Percentiles rank a stretch among this genome's conserved stretches.
These are phyloP conservation scores for Ensete glaucum DNA, from an alignment of 176 grass and related monocot species.

Conservation along the genomic window DNA sequence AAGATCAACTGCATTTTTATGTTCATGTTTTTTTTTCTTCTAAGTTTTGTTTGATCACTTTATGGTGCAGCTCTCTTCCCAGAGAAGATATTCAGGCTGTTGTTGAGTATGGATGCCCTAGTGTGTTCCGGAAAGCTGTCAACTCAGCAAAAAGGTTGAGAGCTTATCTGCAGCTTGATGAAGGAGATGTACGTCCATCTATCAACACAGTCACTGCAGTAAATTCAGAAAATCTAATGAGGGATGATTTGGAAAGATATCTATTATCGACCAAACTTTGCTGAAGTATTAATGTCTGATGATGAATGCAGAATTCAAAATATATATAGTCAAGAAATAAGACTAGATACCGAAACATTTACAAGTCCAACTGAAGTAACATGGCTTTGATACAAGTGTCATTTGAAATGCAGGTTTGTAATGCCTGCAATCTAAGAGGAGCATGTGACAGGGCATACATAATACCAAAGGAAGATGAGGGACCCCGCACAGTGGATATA, in stretches of 20 bases:
- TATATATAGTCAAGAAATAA: not conserved
- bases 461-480: constrained; percentile 32
- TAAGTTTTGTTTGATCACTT: not conserved
- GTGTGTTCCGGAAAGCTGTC: constrained; percentile 54
- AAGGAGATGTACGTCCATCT: constrained; percentile 57
- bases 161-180: constrained; percentile 52
- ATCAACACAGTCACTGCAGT: not conserved
- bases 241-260: not conserved
- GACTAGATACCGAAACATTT: not conserved
- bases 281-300: not conserved
- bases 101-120: constrained; percentile 63
- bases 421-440: constrained; percentile 51
- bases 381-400: not conserved
- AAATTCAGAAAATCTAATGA: not conserved
- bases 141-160: constrained; percentile 88
- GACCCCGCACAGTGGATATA: constrained; percentile 60
- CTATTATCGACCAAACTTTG: not conserved
- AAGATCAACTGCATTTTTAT: not conserved
- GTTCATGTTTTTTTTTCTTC: not conserved
- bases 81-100: constrained; percentile 65
- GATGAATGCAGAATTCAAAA: not conserved
- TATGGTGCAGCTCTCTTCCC: constrained; percentile 38
- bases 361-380: constrained; percentile 5
- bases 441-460: constrained; percentile 81
- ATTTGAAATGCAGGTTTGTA: constrained; percentile 51